Percentiles rank a stretch among this genome's conserved stretches.
Conservation (phyloP, 148 eudicot genomes). For the Rhododendron williamsianum region DNA sequence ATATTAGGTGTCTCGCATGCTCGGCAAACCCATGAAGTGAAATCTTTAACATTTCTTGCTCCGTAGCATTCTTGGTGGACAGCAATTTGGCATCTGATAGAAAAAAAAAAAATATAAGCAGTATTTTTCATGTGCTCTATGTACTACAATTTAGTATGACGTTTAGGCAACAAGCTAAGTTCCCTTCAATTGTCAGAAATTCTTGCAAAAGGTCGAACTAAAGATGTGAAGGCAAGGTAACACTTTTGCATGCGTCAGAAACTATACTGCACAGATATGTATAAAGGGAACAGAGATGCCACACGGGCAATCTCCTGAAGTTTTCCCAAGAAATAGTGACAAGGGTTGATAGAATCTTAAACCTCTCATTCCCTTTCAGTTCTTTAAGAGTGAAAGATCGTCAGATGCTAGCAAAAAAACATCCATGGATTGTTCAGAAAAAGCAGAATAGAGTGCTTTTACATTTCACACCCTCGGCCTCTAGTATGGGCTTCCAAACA, state of each 20-base stretch:
- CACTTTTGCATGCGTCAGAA: neutral
- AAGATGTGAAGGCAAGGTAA: neutral
- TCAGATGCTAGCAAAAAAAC: neutral
- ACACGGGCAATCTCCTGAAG: neutral
- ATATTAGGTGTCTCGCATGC: slow-evolving; percentile 89
- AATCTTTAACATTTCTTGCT: slow-evolving; percentile 77
- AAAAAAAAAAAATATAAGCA: slow-evolving; percentile 11
- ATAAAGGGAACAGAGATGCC: neutral
- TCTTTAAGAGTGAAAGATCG: neutral
- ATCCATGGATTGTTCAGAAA: neutral
- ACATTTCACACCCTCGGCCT: neutral
- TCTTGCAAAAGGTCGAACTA: neutral
- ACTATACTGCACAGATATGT: neutral
- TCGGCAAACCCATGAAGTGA: slow-evolving; percentile 98
- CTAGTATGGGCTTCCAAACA: neutral
- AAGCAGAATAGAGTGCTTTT: neutral
- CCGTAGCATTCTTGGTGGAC: slow-evolving; percentile 99
- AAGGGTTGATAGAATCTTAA: neutral
- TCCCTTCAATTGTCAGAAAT: neutral
- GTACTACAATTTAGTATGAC: neutral
- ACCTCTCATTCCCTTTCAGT: slow-evolving; percentile 2
- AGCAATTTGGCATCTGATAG: slow-evolving; percentile 91
- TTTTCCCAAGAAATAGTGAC: neutral
- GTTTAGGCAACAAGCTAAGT: neutral
- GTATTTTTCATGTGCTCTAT: neutral